Evolutionary conservation across 2,329 filamentous ascomycete genomes (phyloP).

Genomic region (Pezicula neosporulosa): DNA sequence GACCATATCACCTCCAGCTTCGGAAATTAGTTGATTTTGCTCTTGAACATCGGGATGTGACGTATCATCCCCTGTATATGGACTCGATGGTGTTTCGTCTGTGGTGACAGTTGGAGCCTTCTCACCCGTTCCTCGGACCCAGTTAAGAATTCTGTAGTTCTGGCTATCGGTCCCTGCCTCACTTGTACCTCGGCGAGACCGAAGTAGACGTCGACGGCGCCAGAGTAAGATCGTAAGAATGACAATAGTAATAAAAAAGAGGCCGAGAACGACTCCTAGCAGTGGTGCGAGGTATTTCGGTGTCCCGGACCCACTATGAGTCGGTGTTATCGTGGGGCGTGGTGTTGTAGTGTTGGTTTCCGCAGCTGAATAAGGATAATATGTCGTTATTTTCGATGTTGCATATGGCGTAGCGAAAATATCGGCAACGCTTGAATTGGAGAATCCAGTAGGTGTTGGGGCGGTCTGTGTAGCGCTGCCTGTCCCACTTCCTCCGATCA

Average conservation of each 20-base stretch:
- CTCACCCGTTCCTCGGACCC: conserved; percentile 19
- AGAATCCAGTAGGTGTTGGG: conserved; percentile 56
- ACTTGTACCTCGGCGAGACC: conserved; percentile 10
- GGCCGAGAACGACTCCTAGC: conserved; percentile 56
- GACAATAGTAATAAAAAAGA: conserved; percentile 50
- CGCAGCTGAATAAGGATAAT: conserved; percentile 47
- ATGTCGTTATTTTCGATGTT: conserved; percentile 48
- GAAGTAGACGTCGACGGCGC: conserved; percentile 35
- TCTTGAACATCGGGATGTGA: background rate
- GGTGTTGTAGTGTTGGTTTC: background rate
- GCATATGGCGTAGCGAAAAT: conserved; percentile 54
- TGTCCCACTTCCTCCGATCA: conserved; percentile 54
- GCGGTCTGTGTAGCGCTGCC: conserved; percentile 63
- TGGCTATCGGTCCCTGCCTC: conserved; percentile 22
- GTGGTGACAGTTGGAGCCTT: conserved; percentile 26
- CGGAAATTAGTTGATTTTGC: conserved; percentile 11
- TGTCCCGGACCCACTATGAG: conserved; percentile 24
- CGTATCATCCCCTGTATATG: conserved; percentile 13
- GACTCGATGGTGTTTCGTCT: conserved; percentile 17
- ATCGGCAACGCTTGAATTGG: conserved; percentile 37
- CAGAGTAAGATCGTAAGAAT: conserved; percentile 50
- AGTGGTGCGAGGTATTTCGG: conserved; percentile 59
- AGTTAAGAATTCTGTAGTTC: conserved; percentile 18
- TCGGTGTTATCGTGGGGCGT: too few relatives aligned
- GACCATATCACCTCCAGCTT: conserved; percentile 23